A percentile compares a stretch with the other conserved stretches of the same genome.
phyloP scores from a whole-genome alignment of 495 filamentous ascomycete genomes.

The Trichocladium antarcticum region DNA sequence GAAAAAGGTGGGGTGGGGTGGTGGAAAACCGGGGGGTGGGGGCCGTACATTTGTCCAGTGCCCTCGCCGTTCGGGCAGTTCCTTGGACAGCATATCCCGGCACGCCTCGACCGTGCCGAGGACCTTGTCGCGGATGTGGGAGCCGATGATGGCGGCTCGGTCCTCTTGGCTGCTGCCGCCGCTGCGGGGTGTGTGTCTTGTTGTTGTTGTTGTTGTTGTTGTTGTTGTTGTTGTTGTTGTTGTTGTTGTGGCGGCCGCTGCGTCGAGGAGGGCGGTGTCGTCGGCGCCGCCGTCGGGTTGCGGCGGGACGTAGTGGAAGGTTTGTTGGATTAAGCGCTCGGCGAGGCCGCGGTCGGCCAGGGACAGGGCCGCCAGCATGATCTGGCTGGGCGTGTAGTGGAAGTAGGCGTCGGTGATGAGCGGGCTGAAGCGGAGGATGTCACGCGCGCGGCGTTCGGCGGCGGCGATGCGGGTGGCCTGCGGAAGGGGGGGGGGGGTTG shows the following conservation, averaged over 20 bases:
- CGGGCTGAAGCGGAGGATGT: slow-evolving; percentile 64
- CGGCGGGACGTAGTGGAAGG: slow-evolving; percentile 38
- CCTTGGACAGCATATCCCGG: slow-evolving; percentile 39
- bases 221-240: slow-evolving; percentile 18
- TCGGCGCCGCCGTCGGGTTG: slow-evolving; percentile 6
- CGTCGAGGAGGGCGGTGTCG: slow-evolving; percentile 13
- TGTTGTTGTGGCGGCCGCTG: too few relatives aligned
- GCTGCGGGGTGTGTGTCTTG: neutral
- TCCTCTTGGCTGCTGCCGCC: slow-evolving; percentile 13
- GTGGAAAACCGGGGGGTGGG: neutral
- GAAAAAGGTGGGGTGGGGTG: neutral
- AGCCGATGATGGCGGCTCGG: slow-evolving; percentile 24
- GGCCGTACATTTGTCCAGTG: slow-evolving; percentile 35
- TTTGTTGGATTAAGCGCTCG: slow-evolving; percentile 60
- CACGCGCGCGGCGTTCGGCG: slow-evolving; percentile 60
- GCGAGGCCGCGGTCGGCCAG: slow-evolving; percentile 63
- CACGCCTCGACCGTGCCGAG: slow-evolving; percentile 40
- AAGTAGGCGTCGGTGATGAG: slow-evolving; percentile 89
- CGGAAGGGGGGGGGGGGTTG: slow-evolving; percentile 13
- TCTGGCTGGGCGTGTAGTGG: slow-evolving; percentile 88
- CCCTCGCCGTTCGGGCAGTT: slow-evolving; percentile 34
- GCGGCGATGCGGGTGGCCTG: slow-evolving; percentile 44
- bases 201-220: too few relatives aligned
- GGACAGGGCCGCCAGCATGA: slow-evolving; percentile 71
- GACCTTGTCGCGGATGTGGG: slow-evolving; percentile 34